phyloP scores from a whole-genome alignment of 371 early-diverging fungal species.

The Syncephalis fuscata region DNA sequence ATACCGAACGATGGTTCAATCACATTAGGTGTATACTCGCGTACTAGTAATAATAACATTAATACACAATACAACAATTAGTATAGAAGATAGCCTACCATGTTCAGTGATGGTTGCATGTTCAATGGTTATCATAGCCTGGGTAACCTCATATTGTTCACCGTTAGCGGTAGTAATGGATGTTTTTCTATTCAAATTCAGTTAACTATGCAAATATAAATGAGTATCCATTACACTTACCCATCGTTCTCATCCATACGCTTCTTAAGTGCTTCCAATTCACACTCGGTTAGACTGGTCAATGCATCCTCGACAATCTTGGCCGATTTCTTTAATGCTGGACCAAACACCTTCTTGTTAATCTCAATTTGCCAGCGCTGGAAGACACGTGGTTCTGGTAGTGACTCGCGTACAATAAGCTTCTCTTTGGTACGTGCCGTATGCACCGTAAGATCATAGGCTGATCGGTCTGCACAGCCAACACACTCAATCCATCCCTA shows the following conservation, averaged over 20 bases:
- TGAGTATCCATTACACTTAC: not conserved
- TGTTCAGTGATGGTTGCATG: conserved; percentile 61
- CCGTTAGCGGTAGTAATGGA: conserved; percentile 29
- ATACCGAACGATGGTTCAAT: conserved; percentile 99
- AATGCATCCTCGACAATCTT: conserved; percentile 74
- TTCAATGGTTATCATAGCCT: conserved; percentile 54
- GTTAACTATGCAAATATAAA: not conserved
- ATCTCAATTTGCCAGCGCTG: conserved; percentile 69
- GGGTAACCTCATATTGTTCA: conserved; percentile 44
- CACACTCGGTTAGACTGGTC: conserved; percentile 33
- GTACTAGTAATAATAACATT: conserved; percentile 27
- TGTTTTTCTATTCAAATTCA: conserved; percentile 2
- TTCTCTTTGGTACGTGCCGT: conserved; percentile 80
- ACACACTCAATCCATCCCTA: conserved; percentile 99
- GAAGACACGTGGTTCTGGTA: conserved; percentile 67
- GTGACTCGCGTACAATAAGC: conserved; percentile 80
- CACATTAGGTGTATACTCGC: conserved; percentile 96
- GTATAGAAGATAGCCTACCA: conserved; percentile 22
- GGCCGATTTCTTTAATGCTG: conserved; percentile 81
- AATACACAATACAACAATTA: not conserved
- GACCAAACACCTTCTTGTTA: conserved; percentile 89
- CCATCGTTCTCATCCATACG: conserved; percentile 21
- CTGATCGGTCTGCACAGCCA: conserved; percentile 99
- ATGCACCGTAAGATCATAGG: conserved; percentile 96
- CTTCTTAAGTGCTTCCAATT: conserved; percentile 36